Evolutionary conservation across 768 basidiomycete species (phyloP), one percentile per base, ranked within the genome.

Genomic region (Vararia minispora): DNA sequence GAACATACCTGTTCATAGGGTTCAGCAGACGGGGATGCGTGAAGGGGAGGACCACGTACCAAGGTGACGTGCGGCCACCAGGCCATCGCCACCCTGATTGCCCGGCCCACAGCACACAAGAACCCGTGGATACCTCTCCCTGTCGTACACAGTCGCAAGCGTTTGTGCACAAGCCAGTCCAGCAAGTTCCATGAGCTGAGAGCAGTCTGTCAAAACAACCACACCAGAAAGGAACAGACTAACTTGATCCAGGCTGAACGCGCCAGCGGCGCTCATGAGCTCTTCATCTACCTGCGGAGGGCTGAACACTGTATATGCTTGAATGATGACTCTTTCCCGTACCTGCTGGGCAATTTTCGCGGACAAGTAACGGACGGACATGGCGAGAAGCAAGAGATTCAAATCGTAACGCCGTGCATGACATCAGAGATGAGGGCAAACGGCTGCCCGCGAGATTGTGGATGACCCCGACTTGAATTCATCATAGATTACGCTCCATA

Each of bases 31-130:
- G 21, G 17, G 22, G 20, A 9, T 3, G 18, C 5, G 13, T 13
- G 5, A 34, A 34, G 12, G 18, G 12, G 5, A 34, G 18, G 13
- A 5, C 20, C 18, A 53, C 73, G 39, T 47, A 86, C 88, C 77
- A 6, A 99, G 72, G 61, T 99, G 95, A 30, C 94, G 70, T 29
- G 95, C 95, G 21, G 95, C 95, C 18, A 97, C 94, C 0, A 99
- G 65, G 3, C 95, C 95, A 60, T 99, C 95, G 10, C 95, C 95
- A 1, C 90, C 89, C 66, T 98, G 94, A 52, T 98, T 98, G 28
- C 95, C 95, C 6, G 95, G 92, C 13, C 95, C 95, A 55, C 92
- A 97, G 52, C 87, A 90, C 9, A 98, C 86, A n/a, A 98, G 65
- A 5, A 98, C 88, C 9, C 76, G 72, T 26, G 69, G 71, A 56